phyloP scores from a whole-genome alignment of 331 rosid genomes.

The Pyrus hybrid region DNA sequence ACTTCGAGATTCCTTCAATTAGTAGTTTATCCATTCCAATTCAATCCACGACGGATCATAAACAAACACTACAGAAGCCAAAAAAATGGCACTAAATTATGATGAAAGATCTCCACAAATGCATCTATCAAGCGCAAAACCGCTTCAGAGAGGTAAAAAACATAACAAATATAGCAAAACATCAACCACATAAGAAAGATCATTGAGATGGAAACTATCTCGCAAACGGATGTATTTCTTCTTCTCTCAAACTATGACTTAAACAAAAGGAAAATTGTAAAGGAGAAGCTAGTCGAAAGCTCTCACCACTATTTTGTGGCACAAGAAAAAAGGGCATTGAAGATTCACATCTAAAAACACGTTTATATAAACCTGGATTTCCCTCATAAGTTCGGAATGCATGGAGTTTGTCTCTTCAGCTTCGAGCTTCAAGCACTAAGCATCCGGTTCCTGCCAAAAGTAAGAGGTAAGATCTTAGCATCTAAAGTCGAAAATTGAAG shows the following conservation, averaged over 20 bases:
- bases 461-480: conserved; percentile 3
- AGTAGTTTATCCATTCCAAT: not conserved
- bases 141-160: conserved; percentile 18
- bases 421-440: conserved; percentile 5
- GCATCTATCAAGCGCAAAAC: conserved; percentile 14
- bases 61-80: not conserved
- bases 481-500: not conserved
- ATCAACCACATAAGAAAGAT: conserved; percentile 11
- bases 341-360: conserved; percentile 24
- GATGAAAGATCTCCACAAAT: too few species aligned
- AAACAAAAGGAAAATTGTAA: conserved; percentile 15
- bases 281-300: conserved; percentile 25
- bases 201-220: conserved; percentile 18
- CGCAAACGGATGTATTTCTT: conserved; percentile 15
- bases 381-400: conserved; percentile 18
- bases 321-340: conserved; percentile 20
- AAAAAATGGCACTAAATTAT: not conserved
- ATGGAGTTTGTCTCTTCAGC: conserved; percentile 1
- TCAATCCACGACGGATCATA: not conserved
- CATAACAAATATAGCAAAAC: not conserved
- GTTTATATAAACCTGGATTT: conserved; percentile 34
- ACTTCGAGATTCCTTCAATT: not conserved
- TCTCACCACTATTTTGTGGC: conserved; percentile 36
- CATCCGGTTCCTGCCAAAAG: conserved; percentile 44
- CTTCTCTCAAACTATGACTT: conserved; percentile 5